A percentile compares a stretch with the other conserved stretches of the same genome.
These are phyloP conservation scores for Solanum hybrid DNA, from an alignment of 305 asterid genomes.

Conservation along the genomic window DNA sequence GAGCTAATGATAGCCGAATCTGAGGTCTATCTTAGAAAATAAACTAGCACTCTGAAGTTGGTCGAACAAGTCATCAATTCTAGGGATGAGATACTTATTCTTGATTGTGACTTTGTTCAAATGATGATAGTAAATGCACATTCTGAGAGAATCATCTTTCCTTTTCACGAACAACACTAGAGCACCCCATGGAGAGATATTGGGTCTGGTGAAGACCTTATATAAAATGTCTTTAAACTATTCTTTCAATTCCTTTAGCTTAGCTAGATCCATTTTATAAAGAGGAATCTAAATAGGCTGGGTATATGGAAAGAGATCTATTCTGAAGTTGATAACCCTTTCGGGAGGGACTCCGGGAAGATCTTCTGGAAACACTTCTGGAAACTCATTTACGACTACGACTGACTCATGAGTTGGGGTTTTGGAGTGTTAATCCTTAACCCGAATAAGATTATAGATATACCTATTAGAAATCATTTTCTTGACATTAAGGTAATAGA, in stretches of 20 bases:
- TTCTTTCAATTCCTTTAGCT: not conserved
- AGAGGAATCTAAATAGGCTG: not conserved
- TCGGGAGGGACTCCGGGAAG: not conserved
- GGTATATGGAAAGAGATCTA: not conserved
- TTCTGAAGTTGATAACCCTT: not conserved
- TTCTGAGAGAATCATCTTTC: not conserved
- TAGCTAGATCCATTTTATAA: fast-evolving
- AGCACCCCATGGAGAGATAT: not conserved
- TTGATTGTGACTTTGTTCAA: not conserved
- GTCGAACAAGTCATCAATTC: no score
- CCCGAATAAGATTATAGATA: not conserved
- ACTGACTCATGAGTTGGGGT: not conserved
- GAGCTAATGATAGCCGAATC: not conserved
- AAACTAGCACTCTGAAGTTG: not conserved
- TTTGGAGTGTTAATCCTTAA: not conserved
- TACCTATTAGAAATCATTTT: not conserved
- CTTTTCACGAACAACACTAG: not conserved
- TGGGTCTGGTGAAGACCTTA: not conserved
- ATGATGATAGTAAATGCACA: not conserved
- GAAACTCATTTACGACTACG: not conserved
- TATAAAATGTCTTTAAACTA: not conserved
- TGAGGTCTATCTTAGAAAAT: not conserved
- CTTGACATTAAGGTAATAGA: not conserved
- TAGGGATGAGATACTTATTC: not conserved
- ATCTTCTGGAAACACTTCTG: not conserved